Evolutionary conservation across 345 rosid genomes (phyloP).

Genomic region (Capsella bursapastoris): DNA sequence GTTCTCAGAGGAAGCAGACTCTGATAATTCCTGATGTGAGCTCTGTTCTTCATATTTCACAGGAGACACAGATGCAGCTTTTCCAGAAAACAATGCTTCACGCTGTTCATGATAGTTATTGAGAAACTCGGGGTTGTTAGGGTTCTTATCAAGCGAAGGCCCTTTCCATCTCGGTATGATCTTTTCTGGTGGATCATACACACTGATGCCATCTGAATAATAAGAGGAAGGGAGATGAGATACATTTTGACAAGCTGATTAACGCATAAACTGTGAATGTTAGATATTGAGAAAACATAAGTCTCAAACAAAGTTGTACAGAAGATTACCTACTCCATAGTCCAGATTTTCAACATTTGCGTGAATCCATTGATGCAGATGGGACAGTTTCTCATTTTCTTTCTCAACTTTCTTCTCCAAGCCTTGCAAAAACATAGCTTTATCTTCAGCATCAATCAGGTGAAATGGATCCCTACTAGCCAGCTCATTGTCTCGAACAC

Average conservation of each 20-base stretch:
- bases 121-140: constrained; percentile 66
- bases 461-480: constrained; percentile 86
- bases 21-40: constrained; percentile 47
- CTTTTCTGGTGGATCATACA: constrained; percentile 81
- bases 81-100: constrained; percentile 51
- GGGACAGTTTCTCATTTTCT: constrained; percentile 71
- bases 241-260: constrained; percentile 14
- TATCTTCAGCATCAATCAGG: constrained; percentile 70
- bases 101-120: constrained; percentile 55
- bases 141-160: constrained; percentile 61
- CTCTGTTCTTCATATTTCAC: constrained; percentile 49
- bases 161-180: constrained; percentile 91
- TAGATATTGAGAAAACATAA: background rate
- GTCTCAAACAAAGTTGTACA: constrained; percentile 10
- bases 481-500: constrained; percentile 88
- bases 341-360: constrained; percentile 88
- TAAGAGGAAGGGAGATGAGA: constrained; percentile 21
- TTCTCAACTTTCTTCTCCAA: constrained; percentile 83
- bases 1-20: constrained; percentile 41
- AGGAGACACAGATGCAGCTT: constrained; percentile 48
- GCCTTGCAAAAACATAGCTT: constrained; percentile 75
- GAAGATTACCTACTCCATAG: constrained; percentile 82
- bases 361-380: constrained; percentile 81
- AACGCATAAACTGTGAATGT: background rate
- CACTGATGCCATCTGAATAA: constrained; percentile 75